phyloP scores from a whole-genome alignment of 495 filamentous ascomycete genomes.

The Xylaria flabelliformis region DNA sequence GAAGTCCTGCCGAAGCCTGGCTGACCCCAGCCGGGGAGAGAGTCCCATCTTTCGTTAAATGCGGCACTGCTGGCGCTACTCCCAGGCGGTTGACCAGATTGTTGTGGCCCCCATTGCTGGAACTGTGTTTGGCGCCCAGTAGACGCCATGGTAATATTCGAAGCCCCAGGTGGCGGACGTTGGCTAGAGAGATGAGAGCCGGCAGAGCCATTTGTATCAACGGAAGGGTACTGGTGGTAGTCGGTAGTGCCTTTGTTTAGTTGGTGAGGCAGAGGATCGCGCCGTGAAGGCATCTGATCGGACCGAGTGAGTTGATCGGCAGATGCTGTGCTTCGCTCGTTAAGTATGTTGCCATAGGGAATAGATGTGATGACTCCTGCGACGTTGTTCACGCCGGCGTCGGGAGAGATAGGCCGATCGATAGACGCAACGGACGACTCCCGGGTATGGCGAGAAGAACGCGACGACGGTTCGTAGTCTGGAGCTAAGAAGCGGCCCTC shows the following conservation, averaged over 20 bases:
- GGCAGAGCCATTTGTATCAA: constrained; percentile 61
- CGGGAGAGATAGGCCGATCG: constrained; percentile 64
- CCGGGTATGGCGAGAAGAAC: constrained; percentile 80
- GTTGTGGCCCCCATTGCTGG: constrained; percentile 72
- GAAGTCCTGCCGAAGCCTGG: constrained; percentile 45
- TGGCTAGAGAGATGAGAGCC: constrained; percentile 68
- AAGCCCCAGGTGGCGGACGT: constrained; percentile 70
- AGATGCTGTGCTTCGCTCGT: constrained; percentile 72
- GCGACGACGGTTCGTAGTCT: constrained; percentile 64
- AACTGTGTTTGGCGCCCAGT: constrained; percentile 73
- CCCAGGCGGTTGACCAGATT: constrained; percentile 44
- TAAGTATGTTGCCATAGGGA: constrained; percentile 80
- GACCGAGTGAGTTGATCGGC: constrained; percentile 77
- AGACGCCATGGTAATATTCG: constrained; percentile 70
- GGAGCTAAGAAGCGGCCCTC: constrained; percentile 55
- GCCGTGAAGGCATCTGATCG: constrained; percentile 66
- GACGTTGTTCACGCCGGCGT: constrained; percentile 66
- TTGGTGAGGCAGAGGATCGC: constrained; percentile 80
- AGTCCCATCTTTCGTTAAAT: constrained; percentile 66
- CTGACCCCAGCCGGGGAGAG: constrained; percentile 61
- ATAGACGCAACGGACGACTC: constrained; percentile 77
- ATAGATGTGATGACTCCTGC: constrained; percentile 91
- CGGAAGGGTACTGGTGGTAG: constrained; percentile 88
- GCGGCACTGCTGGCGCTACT: constrained; percentile 58
- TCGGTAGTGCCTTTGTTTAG: constrained; percentile 78